Base-by-base conservation (phyloP, 331 rosid species). In the Erythrophleum ivorense region DNA sequence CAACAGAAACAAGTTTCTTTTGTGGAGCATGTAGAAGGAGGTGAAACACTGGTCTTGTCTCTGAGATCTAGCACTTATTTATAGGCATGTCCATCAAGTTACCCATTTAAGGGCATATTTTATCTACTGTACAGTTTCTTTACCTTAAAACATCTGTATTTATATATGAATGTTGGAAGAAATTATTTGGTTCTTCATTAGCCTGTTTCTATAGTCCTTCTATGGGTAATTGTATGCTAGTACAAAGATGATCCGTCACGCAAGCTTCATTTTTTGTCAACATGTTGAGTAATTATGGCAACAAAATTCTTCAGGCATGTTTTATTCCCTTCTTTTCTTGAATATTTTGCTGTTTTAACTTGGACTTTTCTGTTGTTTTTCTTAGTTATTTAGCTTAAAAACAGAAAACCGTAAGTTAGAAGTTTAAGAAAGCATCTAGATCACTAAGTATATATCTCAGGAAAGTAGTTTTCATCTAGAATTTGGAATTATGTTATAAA, bases 91-190 rank as follows among this genome's bases (percentile, higher is more conserved):
- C 77, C 49, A 81, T 84, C 78, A 55, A 59, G 82, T 67, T 57
- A 80, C 76, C 69, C 67, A 38, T 78, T 52, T 66, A 6, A 73
- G 73, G 49, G 36, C 73, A 59, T 24, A 24, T 74, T 81, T 81
- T 74, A 69, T 64, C 67, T 62, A 57, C 54, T 75, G 86, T 87
- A 81, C 82, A 84, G 90, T 62, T 78, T 75, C 82, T 21, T 75
- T 64, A 69, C 73, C 48, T 81, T 31, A 78, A 75, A 75, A 74
- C 73, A 62, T 63, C 12, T 33, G 84, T 84, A 60, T 66, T 55
- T 87, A 85, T 81, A 78, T 78, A 74, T 81, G 86, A 84, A 81
- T 84, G 80, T 87, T 81, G 87, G 71, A 71, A 75, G 67, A 66
- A 78, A 73, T 78, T 54, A 69, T 81, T 38, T 48, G 69, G 78